Percentiles rank a stretch among this genome's conserved stretches.
Evolutionary conservation across 352 stramenopile species (phyloP).

Genomic region (Phytophthora foliorum): DNA sequence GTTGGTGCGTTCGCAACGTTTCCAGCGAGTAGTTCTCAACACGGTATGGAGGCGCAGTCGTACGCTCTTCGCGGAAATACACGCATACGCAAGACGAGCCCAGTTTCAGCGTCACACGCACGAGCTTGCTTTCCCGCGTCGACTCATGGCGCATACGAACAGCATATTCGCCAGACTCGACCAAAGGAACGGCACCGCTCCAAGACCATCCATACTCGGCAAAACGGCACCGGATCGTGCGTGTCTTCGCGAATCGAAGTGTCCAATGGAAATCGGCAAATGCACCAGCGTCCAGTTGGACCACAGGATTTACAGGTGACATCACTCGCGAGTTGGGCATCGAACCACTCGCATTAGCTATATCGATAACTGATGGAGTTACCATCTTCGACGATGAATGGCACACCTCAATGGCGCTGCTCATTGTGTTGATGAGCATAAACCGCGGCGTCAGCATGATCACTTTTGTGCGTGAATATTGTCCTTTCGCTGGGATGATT

Average conservation of each 20-base stretch:
- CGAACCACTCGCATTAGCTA: slow-evolving; percentile 44
- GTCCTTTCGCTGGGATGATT: slow-evolving; percentile 74
- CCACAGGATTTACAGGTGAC: slow-evolving; percentile 72
- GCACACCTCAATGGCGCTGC: slow-evolving; percentile 74
- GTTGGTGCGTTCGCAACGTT: slow-evolving; percentile 88
- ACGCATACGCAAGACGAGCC: slow-evolving; percentile 83
- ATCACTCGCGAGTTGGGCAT: slow-evolving; percentile 62
- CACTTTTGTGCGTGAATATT: slow-evolving; percentile 89
- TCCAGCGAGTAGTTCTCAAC: slow-evolving; percentile 92
- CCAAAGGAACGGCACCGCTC: slow-evolving; percentile 83
- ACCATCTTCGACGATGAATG: slow-evolving; percentile 80
- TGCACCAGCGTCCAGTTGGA: slow-evolving; percentile 73
- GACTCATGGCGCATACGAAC: slow-evolving; percentile 88
- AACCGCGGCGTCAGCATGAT: slow-evolving; percentile 89
- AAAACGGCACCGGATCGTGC: slow-evolving; percentile 84
- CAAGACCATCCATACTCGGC: slow-evolving; percentile 83
- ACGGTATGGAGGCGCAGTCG: slow-evolving; percentile 82
- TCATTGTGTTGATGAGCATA: slow-evolving; percentile 87
- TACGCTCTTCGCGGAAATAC: slow-evolving; percentile 84
- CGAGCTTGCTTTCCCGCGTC: slow-evolving; percentile 79
- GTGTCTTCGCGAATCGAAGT: slow-evolving; percentile 69
- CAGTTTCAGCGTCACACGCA: slow-evolving; percentile 83
- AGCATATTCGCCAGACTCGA: slow-evolving; percentile 83
- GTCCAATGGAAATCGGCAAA: slow-evolving; percentile 91
- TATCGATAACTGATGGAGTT: slow-evolving; percentile 53